Conservation (phyloP, 345 rosid species). For the Eucalyptus curtisii region DNA sequence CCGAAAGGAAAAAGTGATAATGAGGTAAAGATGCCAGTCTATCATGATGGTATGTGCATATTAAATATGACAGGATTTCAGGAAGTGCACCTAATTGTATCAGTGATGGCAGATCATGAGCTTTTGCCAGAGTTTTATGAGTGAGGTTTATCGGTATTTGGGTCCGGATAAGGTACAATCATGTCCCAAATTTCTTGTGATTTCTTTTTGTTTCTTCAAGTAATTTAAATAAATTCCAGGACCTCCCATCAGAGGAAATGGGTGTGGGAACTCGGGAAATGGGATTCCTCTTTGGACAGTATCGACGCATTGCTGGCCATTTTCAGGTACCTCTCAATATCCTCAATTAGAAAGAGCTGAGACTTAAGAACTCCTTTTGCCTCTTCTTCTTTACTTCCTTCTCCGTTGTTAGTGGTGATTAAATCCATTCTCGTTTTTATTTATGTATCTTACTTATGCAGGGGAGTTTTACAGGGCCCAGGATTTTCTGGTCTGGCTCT, state of each 20-base stretch:
- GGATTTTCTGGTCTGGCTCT: slow-evolving; percentile 95
- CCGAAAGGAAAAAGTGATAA: slow-evolving; percentile 97
- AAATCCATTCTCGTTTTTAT: slow-evolving; percentile 23
- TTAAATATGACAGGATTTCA: not conserved
- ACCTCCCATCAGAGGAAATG: slow-evolving; percentile 97
- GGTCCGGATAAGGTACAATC: slow-evolving; percentile 81
- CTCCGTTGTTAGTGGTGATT: not conserved
- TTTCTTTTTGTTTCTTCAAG: not conserved
- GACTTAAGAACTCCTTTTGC: not conserved
- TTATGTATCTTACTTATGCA: slow-evolving; percentile 59
- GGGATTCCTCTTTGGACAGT: slow-evolving; percentile 98
- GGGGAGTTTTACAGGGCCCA: slow-evolving; percentile 99
- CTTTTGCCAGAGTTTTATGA: slow-evolving; percentile 99
- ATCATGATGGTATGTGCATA: not conserved
- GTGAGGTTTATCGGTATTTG: slow-evolving; percentile 80
- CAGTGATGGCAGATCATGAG: slow-evolving; percentile 72
- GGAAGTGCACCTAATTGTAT: slow-evolving; percentile 13
- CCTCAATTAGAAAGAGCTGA: not conserved
- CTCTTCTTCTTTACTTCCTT: not conserved
- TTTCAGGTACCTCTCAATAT: slow-evolving; percentile 56
- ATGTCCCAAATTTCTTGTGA: not conserved
- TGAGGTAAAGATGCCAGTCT: slow-evolving; percentile 42
- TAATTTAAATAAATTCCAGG: slow-evolving; percentile 26
- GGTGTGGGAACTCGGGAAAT: slow-evolving; percentile 98
- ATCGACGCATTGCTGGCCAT: slow-evolving; percentile 88